Evolutionary conservation across 2,329 filamentous ascomycete genomes (phyloP), one percentile per base, ranked within the genome.

Genomic region (Trichoderma sp.): DNA sequence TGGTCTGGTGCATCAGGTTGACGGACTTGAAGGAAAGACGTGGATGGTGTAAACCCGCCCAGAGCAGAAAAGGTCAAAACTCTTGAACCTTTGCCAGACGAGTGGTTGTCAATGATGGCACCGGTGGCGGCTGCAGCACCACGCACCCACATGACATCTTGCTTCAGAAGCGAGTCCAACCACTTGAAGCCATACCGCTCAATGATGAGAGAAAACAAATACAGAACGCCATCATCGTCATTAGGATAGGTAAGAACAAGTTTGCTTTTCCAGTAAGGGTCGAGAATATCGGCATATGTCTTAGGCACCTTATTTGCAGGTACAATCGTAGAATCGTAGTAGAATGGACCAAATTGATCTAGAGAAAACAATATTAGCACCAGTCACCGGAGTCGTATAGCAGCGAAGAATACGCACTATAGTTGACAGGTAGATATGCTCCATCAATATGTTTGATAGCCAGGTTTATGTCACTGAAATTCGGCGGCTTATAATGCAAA

Each of bases 131-230:
- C 56, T 32, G 66, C 34, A 26, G 66, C 66, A 39, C 66, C 66
- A 24, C 56, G 66, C 66, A 69, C 66, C 66, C 66, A 69, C 53
- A 60, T 69, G 34, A 69, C 66, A 24, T 69, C 66, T 30, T 69
- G 66, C 36, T 69, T 30, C 1, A 69, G 9, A 4, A 69, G 53
- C 9, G 24, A 43, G 56, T 69, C 66, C 14, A 69, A 34, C 66
- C 66, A 69, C 11, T 69, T 34, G 18, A 69, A 69, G 14, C 66
- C 56, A 26, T 69, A 60, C 3, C 66, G 53, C 14, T 60, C 51
- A 15, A 69, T 69, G 24, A 69, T 69, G 18, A 69, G 66, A 24
- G 66, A 32, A 26, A 69, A 69, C 9, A 69, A 5, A 18, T 69
- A 60, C 4, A 69, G 56, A 26, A 69, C 66, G 2, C 66, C 66